phyloP scores from a whole-genome alignment of 2,329 filamentous ascomycete genomes.

The Penicillium sp. region DNA sequence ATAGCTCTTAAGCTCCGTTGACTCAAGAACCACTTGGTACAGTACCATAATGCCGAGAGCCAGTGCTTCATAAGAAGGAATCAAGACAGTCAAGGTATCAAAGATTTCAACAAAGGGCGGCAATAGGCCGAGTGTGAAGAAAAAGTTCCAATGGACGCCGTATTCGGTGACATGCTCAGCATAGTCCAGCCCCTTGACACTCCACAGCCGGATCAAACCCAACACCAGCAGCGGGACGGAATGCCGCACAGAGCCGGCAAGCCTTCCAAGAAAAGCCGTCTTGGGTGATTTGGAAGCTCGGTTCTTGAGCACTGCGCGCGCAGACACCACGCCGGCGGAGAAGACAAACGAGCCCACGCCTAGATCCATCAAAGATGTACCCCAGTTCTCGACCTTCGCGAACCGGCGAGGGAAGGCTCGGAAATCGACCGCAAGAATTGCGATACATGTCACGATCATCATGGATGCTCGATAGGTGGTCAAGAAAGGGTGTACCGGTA shows the following conservation, averaged over 20 bases:
- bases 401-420: conserved; percentile 88
- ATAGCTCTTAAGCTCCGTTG: conserved; percentile 74
- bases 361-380: conserved; percentile 97
- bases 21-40: conserved; percentile 77
- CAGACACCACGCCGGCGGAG: conserved; percentile 85
- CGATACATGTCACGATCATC: conserved; percentile 85
- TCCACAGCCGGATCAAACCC: conserved; percentile 77
- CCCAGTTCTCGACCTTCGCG: conserved; percentile 99
- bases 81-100: conserved; percentile 65
- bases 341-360: conserved; percentile 98
- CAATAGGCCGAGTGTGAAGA: conserved; percentile 88
- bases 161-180: conserved; percentile 97
- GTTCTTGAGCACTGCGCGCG: conserved; percentile 74
- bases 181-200: conserved; percentile 92
- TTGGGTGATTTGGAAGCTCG: conserved; percentile 51
- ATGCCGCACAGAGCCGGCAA: conserved; percentile 70
- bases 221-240: conserved; percentile 79
- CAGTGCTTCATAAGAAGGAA: conserved; percentile 76
- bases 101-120: conserved; percentile 86
- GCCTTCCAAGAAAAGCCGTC: conserved; percentile 51
- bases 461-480: conserved; percentile 89
- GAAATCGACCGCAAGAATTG: conserved; percentile 97
- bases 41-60: conserved; percentile 65
- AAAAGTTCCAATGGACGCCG: conserved; percentile 99
- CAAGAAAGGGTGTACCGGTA: conserved; percentile 87